phyloP scores from a whole-genome alignment of 106 monocot genomes.

The Posidonia australis region DNA sequence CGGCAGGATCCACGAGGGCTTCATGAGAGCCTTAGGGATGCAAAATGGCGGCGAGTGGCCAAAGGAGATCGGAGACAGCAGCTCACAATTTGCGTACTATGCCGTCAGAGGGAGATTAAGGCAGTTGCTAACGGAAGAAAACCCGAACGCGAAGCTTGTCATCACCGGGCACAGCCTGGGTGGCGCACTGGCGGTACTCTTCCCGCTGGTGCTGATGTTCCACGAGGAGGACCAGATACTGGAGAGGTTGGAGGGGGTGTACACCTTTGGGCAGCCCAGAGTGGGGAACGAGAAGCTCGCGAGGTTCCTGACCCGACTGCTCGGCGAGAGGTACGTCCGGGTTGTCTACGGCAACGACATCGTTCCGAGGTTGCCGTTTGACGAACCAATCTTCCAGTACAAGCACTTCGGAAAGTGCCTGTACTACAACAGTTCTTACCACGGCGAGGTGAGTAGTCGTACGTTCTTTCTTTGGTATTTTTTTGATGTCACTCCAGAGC shows the following conservation, averaged over 20 bases:
- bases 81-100: constrained; percentile 45
- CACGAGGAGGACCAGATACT: constrained; percentile 42
- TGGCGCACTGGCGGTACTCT: constrained; percentile 70
- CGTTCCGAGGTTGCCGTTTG: constrained; percentile 73
- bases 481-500: too few relatives aligned
- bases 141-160: constrained; percentile 37
- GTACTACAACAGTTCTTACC: constrained; percentile 65
- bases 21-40: constrained; percentile 72
- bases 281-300: constrained; percentile 57
- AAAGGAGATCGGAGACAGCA: constrained; percentile 1
- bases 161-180: constrained; percentile 86
- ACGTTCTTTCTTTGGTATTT: not conserved
- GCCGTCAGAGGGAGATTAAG: constrained; percentile 42
- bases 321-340: constrained; percentile 33
- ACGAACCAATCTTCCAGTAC: constrained; percentile 50
- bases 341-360: constrained; percentile 74
- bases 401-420: constrained; percentile 66
- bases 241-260: constrained; percentile 47
- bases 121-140: constrained; percentile 9
- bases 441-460: constrained; percentile 35
- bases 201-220: constrained; percentile 40
- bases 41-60: constrained; percentile 39
- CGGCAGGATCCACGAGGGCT: constrained; percentile 81
- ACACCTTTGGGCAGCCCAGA: constrained; percentile 84
- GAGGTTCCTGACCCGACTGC: constrained; percentile 16